Base-by-base conservation (phyloP, 805 yeast species). In the Candida glaebosa region DNA sequence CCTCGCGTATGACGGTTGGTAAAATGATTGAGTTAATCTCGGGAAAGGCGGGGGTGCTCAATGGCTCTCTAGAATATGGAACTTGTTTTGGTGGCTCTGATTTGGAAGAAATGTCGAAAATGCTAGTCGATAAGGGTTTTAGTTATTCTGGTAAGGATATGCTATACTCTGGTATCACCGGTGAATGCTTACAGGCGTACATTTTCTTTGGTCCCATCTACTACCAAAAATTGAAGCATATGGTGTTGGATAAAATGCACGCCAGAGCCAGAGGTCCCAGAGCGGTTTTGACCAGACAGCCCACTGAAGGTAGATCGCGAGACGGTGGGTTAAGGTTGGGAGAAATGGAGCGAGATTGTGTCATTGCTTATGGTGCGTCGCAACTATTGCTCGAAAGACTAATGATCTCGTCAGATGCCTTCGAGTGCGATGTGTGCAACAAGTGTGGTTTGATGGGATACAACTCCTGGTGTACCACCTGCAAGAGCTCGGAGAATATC, bases 291-390 rank as follows among this genome's bases (percentile, higher is more conserved):
- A 93, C 99, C 7, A 82, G 99, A 66, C 99, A 93, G 67, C 99
- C 98, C 14, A 91, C 98, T 0, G 99, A 93, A 66, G 99, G 99
- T 76, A 80, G 99, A 66, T 88, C 97, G 2, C 80, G 99, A 66
- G 99, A 93, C 66, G 99, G 99, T 79, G 99, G 99, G 61, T 77
- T 93, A 61, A 84, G 99, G 73, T 77, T 93, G 63, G 99, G 99
- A 57, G 99, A 93, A 71, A 93, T 93, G 99, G 99, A 93, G 65
- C 85, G 99, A 68, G 99, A 93, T 73, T 93, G 99, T 83, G 96
- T 93, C 50, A 95, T 93, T 67, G 99, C 99, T 1, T 93, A 93
- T 57, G 99, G 99, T 57, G 99, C 99, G 1, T 90, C 97, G 4
- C 98, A 91, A 65, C 71, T 93, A 52, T 73, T 93, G 50, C 70